These are phyloP conservation scores for Exophiala xenobiotica DNA, from an alignment of 2,329 filamentous ascomycete genomes.

Conservation along the genomic window DNA sequence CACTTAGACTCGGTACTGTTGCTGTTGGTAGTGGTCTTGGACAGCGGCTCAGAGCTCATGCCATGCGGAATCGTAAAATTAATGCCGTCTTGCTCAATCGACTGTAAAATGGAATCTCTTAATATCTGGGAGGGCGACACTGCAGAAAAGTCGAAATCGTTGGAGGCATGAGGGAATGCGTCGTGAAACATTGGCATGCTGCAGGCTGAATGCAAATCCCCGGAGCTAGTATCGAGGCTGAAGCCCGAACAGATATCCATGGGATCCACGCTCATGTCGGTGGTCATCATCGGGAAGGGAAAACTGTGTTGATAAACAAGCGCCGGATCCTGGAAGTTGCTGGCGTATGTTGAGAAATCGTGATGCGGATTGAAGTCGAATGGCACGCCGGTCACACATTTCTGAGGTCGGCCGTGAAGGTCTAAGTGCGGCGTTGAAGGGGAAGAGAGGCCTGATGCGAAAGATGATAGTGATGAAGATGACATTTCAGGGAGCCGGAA, in stretches of 20 bases:
- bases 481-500: not conserved
- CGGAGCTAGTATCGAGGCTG: not conserved
- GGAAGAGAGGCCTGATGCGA: not conserved
- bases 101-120: not conserved
- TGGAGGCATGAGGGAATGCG: not conserved
- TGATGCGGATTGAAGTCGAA: conserved; percentile 2
- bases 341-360: not conserved
- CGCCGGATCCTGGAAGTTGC: not conserved
- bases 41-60: not conserved
- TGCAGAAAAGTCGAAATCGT: not conserved
- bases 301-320: not conserved
- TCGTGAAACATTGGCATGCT: not conserved
- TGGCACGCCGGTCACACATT: not conserved
- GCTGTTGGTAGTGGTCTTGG: conserved; percentile 3
- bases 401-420: not conserved
- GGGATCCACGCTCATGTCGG: not conserved
- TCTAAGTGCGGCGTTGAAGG: not conserved
- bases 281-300: not conserved
- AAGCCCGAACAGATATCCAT: not conserved
- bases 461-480: not conserved
- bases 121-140: not conserved
- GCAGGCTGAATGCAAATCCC: not conserved
- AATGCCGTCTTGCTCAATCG: not conserved
- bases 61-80: not conserved
- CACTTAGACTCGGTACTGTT: not conserved